phyloP scores from a whole-genome alignment of 2,329 filamentous ascomycete species.

The Monilinia polystroma region DNA sequence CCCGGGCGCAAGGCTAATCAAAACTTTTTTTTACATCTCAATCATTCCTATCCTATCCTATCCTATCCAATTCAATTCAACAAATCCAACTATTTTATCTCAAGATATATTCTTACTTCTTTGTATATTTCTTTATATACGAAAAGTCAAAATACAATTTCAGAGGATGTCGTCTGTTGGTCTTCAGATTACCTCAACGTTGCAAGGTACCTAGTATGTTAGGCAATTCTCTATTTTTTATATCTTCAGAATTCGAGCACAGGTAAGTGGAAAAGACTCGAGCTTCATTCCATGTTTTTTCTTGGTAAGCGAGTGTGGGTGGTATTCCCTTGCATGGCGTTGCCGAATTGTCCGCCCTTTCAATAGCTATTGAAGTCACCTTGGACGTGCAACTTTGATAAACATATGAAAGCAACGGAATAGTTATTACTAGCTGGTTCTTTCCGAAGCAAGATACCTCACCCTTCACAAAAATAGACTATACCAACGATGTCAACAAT shows the following conservation, averaged over 20 bases:
- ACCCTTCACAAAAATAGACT: background rate
- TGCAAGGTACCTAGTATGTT: background rate
- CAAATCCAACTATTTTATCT: background rate
- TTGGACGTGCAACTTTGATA: background rate
- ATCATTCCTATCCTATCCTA: no score
- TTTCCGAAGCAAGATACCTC: background rate
- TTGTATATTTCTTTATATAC: background rate
- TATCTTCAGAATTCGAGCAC: conserved; percentile 3
- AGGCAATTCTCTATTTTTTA: background rate
- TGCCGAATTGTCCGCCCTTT: background rate
- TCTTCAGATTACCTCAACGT: background rate
- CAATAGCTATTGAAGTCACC: background rate
- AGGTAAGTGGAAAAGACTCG: conserved; percentile 2
- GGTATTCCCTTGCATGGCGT: conserved; percentile 2
- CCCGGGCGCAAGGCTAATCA: conserved; percentile 7
- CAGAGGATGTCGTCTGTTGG: background rate
- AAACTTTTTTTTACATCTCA: background rate
- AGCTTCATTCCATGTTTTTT: background rate
- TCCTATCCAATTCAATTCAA: background rate
- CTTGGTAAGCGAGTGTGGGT: conserved; percentile 11
- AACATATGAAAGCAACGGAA: background rate
- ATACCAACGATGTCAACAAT: background rate
- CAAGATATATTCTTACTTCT: background rate
- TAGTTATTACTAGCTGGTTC: background rate
- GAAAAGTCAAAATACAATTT: background rate